Base-by-base conservation (phyloP, 2,329 filamentous ascomycete genomes). In the Botryosphaeria agaves region DNA sequence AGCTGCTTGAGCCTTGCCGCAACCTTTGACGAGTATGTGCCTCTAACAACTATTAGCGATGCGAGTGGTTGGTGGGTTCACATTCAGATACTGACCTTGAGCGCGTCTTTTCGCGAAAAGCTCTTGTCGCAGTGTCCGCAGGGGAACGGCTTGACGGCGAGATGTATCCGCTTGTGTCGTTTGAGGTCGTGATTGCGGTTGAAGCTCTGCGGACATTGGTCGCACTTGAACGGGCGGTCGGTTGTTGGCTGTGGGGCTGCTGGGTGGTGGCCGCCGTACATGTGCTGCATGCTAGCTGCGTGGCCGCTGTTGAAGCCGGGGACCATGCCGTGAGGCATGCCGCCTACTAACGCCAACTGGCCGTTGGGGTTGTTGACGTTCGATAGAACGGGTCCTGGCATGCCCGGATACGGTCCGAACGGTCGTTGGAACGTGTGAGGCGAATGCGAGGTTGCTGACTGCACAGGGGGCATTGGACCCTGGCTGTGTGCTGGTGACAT, bases 181-280 rank as follows among this genome's bases (percentile, higher is more conserved):
- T 98, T 98, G 43, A 95, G 55, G 47, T 95, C 89, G 48, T 95
- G 89, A 40, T 95, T 95, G 4, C 89, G 68, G 52, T 92, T 95
- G 59, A 98, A 98, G 21, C 81, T 85, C 50, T 92, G 83, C 0
- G 80, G 72, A 47, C 89, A 98, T 48, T 80, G 69, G 42, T 95
- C 84, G 50, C 89, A 98, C 54, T 85, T 85, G 62, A 92, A 95
- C 0, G 89, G 89, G 4, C 87, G 72, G 42, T 95, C 87, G 33
- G 78, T 76, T 17, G 67, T 62, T 7, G 64, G 59, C 3, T 55
- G 55, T 14, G 60, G 55, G 37, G 64, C 65, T 28, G 57, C 55
- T 18, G 50, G 51, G 8, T 66, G 62, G 34, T 68, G 68, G 7
- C 60, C 57, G 9, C 61, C 61, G 37, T 69, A 62, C 38, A 66